phyloP scores from a whole-genome alignment of 2,329 filamentous ascomycete genomes.

The Beauveria australis region DNA sequence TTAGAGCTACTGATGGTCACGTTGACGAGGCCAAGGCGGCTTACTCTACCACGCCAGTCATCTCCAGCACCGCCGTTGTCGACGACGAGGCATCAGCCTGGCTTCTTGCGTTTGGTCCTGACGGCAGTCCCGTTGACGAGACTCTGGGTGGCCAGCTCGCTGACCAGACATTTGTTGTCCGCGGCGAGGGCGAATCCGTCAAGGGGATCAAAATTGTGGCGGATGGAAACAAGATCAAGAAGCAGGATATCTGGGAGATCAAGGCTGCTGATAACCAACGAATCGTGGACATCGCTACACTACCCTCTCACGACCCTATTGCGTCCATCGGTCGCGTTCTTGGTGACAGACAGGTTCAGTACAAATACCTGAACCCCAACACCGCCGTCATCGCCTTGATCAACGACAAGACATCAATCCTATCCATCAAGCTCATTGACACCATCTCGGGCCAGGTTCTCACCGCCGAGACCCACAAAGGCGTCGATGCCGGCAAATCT shows the following conservation, averaged over 20 bases:
- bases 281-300: constrained; percentile 59
- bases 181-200: constrained; percentile 38
- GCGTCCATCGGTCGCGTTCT: constrained; percentile 93
- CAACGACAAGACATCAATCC: constrained; percentile 47
- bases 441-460: constrained; percentile 77
- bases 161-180: constrained; percentile 47
- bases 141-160: constrained; percentile 39
- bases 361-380: constrained; percentile 95
- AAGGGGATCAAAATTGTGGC: constrained; percentile 46
- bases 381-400: constrained; percentile 66
- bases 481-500: constrained; percentile 64
- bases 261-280: constrained; percentile 55
- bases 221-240: constrained; percentile 31
- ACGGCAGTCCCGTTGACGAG: constrained; percentile 38
- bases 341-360: constrained; percentile 84
- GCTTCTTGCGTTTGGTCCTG: constrained; percentile 44
- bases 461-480: constrained; percentile 59
- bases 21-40: constrained; percentile 34
- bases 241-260: constrained; percentile 64
- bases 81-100: constrained; percentile 43
- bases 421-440: constrained; percentile 75
- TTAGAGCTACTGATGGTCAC: constrained; percentile 46
- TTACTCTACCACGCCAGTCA: constrained; percentile 21
- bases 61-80: constrained; percentile 40
- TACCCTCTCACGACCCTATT: constrained; percentile 72